Evolutionary conservation across 352 stramenopile genomes (phyloP).

Genomic region (Aphanomyces astaci): DNA sequence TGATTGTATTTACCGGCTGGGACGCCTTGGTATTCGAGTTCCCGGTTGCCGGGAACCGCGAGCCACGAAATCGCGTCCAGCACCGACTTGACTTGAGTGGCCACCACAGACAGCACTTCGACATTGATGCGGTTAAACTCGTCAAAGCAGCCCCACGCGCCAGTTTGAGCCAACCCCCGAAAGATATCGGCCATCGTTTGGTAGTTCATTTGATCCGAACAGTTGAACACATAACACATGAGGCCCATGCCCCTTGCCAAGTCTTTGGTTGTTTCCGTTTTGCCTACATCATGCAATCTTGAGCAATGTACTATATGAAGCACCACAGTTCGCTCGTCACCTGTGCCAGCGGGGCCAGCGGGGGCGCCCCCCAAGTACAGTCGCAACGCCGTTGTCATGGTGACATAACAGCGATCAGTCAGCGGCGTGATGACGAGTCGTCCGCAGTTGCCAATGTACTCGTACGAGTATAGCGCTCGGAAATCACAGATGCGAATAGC

Average conservation of each 20-base stretch:
- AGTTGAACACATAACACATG: constrained; percentile 85
- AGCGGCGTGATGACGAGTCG: constrained; percentile 77
- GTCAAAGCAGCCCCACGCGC: constrained; percentile 95
- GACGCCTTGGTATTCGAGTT: constrained; percentile 17
- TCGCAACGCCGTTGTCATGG: constrained; percentile 67
- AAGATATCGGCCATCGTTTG: constrained; percentile 96
- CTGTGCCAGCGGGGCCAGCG: constrained; percentile 68
- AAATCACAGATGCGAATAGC: constrained; percentile 89
- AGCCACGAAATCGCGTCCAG: constrained; percentile 73
- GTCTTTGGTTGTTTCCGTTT: constrained; percentile 84
- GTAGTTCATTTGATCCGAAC: constrained; percentile 90
- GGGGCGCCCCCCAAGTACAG: constrained; percentile 72
- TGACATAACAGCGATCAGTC: constrained; percentile 81
- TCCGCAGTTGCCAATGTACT: constrained; percentile 94
- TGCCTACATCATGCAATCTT: constrained; percentile 35
- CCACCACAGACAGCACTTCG: constrained; percentile 93
- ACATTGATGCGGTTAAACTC: constrained; percentile 97
- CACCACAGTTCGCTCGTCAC: too few species aligned
- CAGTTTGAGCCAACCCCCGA: constrained; percentile 88
- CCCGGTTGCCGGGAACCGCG: constrained; percentile 29
- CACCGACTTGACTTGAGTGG: constrained; percentile 96
- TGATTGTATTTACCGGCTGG: constrained; percentile 22
- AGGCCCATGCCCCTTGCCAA: constrained; percentile 63
- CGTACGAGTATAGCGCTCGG: constrained; percentile 89
- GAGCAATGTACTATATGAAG: not conserved